Evolutionary conservation across 1,139 yeast species (phyloP).

Genomic region (Barnettozyma hawaiiensis): DNA sequence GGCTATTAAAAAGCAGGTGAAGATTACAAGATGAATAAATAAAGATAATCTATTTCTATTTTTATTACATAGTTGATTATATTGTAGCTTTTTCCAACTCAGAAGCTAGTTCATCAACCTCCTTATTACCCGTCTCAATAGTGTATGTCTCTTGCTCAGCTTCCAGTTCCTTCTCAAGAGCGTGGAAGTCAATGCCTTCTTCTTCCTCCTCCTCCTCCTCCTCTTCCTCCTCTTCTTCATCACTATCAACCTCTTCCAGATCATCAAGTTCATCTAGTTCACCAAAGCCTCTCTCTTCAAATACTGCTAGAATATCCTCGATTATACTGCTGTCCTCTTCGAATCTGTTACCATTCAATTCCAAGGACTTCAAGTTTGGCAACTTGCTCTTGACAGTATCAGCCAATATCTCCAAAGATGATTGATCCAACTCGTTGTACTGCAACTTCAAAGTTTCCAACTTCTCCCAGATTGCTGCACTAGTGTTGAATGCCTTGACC

Average conservation of each 20-base stretch:
- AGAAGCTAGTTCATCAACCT: slow-evolving; percentile 57
- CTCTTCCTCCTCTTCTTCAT: slow-evolving; percentile 73
- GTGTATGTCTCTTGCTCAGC: slow-evolving; percentile 29
- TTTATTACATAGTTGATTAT: slow-evolving; percentile 12
- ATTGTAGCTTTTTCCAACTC: slow-evolving; percentile 51
- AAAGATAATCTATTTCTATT: too few relatives aligned
- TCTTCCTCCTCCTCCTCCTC: slow-evolving; percentile 51
- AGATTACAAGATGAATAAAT: slow-evolving; percentile 10
- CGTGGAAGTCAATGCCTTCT: slow-evolving; percentile 18
- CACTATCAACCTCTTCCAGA: slow-evolving; percentile 84
- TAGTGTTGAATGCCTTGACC: slow-evolving; percentile 41
- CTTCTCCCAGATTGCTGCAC: slow-evolving; percentile 30
- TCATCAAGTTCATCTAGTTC: slow-evolving; percentile 91
- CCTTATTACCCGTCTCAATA: slow-evolving; percentile 34
- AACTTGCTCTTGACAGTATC: slow-evolving; percentile 49
- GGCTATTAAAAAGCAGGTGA: slow-evolving; percentile 31
- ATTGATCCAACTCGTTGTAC: slow-evolving; percentile 78
- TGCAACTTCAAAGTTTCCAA: slow-evolving; percentile 68
- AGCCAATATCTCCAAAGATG: slow-evolving; percentile 53
- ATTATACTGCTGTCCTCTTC: slow-evolving; percentile 67
- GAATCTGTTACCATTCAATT: slow-evolving; percentile 88
- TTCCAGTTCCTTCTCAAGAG: slow-evolving; percentile 54
- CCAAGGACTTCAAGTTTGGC: slow-evolving; percentile 59
- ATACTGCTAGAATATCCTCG: slow-evolving; percentile 50
- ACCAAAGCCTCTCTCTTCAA: slow-evolving; percentile 71